Base-by-base conservation (phyloP, 805 yeast genomes). In the Ogataea ramenticola region DNA sequence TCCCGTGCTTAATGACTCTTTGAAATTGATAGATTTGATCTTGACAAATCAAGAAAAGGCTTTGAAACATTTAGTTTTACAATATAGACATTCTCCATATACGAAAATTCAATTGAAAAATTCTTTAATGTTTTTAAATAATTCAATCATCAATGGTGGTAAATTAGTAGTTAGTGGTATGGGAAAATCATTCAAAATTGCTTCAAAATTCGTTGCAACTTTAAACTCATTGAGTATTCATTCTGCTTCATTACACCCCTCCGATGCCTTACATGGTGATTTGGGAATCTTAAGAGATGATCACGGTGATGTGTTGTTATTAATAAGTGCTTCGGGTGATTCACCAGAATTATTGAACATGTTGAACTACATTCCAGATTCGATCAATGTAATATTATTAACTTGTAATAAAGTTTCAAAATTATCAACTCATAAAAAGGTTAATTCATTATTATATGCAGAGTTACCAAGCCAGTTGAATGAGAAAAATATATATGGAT, bases 181-280 rank as follows among this genome's bases (percentile, higher is more conserved):
- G 60, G 96, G 96, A 2, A 88, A 88, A 61, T 82, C 91, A 1
- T 77, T 68, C 62, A 86, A 86, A 61, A 84, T 88, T 30, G 95
- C 88, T 14, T 68, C 74, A 45, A 88, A 88, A 62, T 66, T 82
- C 14, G 86, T 78, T 43, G 95, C 96, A 10, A 88, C 96, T 4
- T 66, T 88, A 61, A 86, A 83, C 56, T 86, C 96, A 0, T 68
- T 89, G 46, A 80, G 89, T 27, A 72, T 88, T 42, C 80, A 77
- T 42, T 71, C 95, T 0, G 75, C 79, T 0, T 52, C 74, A 1
- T 64, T 88, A 43, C 96, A 88, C 57, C 96, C 96, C 0, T 67
- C 86, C 4, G 96, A 88, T 48, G 96, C 96, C 0, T 66, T 89
- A 17, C 96, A 88, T 59, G 96, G 96, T 6, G 96, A 88, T 60